These are phyloP conservation scores for Cocos nucifera DNA, from an alignment of 176 grass and related monocot species.

Conservation along the genomic window DNA sequence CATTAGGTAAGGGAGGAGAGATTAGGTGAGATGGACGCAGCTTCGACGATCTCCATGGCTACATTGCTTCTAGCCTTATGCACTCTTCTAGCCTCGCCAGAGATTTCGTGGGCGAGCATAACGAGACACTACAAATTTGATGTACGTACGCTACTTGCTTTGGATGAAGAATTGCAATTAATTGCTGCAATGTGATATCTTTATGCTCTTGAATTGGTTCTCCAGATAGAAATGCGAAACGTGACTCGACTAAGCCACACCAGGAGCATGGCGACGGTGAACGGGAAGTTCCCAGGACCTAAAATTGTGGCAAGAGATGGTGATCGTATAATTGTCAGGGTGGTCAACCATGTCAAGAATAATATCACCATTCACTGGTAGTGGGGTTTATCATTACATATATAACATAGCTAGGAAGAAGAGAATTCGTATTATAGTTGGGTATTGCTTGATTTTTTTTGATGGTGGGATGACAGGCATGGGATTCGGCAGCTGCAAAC, in stretches of 20 bases:
- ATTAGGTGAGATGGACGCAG: conserved; percentile 13
- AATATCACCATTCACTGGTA: conserved; percentile 67
- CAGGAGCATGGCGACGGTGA: conserved; percentile 49
- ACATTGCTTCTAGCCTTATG: conserved; percentile 12
- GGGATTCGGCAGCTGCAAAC: conserved; percentile 50
- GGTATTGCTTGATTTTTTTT: no score
- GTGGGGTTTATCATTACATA: no score
- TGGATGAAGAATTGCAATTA: no score
- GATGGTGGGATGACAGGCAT: conserved; percentile 20
- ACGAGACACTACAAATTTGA: conserved; percentile 65
- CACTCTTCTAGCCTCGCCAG: conserved; percentile 23
- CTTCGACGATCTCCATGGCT: neutral
- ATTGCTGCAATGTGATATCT: no score
- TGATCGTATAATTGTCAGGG: conserved; percentile 50
- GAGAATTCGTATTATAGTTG: no score
- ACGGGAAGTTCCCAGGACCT: conserved; percentile 58
- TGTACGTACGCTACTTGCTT: neutral
- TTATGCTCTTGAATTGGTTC: neutral
- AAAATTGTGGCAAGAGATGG: conserved; percentile 44
- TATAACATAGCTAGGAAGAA: no score
- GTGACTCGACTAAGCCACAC: conserved; percentile 52
- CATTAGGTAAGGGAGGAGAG: no score
- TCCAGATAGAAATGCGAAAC: conserved; percentile 29
- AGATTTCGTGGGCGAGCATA: conserved; percentile 12
- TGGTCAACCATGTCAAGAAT: conserved; percentile 46